These are phyloP conservation scores for Hypoxylon cercidicola DNA, from an alignment of 495 filamentous ascomycete species.

Conservation along the genomic window DNA sequence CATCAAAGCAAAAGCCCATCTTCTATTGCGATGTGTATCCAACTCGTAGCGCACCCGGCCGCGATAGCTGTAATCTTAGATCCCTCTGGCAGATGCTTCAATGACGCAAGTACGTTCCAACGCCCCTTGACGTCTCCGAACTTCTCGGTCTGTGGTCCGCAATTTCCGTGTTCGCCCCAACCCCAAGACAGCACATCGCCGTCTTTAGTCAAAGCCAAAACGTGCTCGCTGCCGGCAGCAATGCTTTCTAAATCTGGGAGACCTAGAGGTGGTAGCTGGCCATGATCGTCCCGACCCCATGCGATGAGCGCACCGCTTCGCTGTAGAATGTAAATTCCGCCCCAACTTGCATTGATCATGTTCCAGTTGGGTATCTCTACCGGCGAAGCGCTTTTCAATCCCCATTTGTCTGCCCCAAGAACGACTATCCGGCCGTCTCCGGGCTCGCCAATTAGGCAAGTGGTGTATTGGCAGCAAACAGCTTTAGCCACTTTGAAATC, in stretches of 20 bases:
- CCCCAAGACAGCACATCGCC: slow-evolving; percentile 81
- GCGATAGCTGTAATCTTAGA: slow-evolving; percentile 66
- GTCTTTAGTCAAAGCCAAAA: slow-evolving; percentile 70
- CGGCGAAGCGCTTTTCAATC: slow-evolving; percentile 59
- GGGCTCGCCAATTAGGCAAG: slow-evolving; percentile 69
- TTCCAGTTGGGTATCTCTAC: slow-evolving; percentile 59
- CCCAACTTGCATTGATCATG: slow-evolving; percentile 80
- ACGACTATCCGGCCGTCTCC: slow-evolving; percentile 65
- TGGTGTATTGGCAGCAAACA: slow-evolving; percentile 85
- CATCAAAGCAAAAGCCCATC: slow-evolving; percentile 42
- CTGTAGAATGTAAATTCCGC: slow-evolving; percentile 75
- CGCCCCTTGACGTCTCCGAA: slow-evolving; percentile 71
- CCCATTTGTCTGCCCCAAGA: slow-evolving; percentile 78
- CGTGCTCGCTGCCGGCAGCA: slow-evolving; percentile 89
- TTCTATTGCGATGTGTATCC: slow-evolving; percentile 64
- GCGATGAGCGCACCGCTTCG: slow-evolving; percentile 64
- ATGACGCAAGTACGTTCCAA: slow-evolving; percentile 69
- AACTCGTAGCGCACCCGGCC: slow-evolving; percentile 91
- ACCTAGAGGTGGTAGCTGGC: slow-evolving; percentile 74
- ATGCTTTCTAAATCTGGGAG: slow-evolving; percentile 65
- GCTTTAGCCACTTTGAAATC: slow-evolving; percentile 67
- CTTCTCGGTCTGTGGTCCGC: slow-evolving; percentile 72
- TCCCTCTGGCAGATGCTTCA: slow-evolving; percentile 56
- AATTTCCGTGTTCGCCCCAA: slow-evolving; percentile 98
- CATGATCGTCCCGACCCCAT: slow-evolving; percentile 86